Evolutionary conservation across 108 stramenopile genomes (phyloP).

Genomic region (Epithemia pelagica): DNA sequence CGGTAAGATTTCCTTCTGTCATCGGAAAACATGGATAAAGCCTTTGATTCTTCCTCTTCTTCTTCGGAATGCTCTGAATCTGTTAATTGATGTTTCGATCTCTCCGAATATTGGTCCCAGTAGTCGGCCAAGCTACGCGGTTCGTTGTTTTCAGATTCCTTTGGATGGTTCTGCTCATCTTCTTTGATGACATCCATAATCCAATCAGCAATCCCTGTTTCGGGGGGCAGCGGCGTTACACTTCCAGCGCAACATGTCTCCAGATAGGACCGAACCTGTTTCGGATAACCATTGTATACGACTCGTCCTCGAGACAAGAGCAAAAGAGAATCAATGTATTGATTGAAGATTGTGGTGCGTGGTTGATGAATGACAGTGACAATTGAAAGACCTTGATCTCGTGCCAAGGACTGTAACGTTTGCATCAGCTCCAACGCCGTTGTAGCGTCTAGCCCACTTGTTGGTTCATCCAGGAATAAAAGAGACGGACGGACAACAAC

Average conservation of each 20-base stretch:
- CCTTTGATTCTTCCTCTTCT: conserved; percentile 8
- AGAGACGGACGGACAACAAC: conserved; percentile 71
- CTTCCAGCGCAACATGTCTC: conserved; percentile 30
- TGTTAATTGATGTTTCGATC: not conserved
- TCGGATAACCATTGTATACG: conserved; percentile 49
- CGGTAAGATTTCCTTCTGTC: not conserved
- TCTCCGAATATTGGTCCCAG: conserved; percentile 10
- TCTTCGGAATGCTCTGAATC: not conserved
- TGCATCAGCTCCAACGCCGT: conserved; percentile 58
- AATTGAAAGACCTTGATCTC: conserved; percentile 50
- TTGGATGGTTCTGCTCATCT: conserved; percentile 26
- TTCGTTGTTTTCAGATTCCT: not conserved
- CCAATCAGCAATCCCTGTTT: conserved; percentile 81
- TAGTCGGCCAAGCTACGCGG: conserved; percentile 9
- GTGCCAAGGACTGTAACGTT: conserved; percentile 60
- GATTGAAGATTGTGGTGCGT: conserved; percentile 69
- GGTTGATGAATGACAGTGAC: conserved; percentile 89
- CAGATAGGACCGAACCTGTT: conserved; percentile 35
- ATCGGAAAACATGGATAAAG: not conserved
- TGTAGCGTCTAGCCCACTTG: conserved; percentile 72
- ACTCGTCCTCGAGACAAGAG: conserved; percentile 55
- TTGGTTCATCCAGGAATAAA: conserved; percentile 78
- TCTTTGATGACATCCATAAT: conserved; percentile 67
- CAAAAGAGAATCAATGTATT: conserved; percentile 74
- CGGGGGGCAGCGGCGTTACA: conserved; percentile 41